These are phyloP conservation scores for Conticribra guillardii DNA, from an alignment of 108 stramenopile species.

Conservation along the genomic window DNA sequence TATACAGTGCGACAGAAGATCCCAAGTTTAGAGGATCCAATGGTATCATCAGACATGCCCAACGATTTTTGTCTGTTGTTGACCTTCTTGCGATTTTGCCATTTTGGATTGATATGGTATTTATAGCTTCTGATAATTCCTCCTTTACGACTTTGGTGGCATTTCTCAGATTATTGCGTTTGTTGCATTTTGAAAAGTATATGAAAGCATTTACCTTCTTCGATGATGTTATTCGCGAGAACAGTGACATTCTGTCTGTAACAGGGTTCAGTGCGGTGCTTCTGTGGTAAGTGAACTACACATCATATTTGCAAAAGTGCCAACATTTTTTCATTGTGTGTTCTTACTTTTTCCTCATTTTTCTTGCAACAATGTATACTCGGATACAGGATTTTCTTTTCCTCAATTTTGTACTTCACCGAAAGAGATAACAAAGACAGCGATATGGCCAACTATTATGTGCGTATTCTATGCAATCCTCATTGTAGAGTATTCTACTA, in stretches of 20 bases:
- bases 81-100: constrained; percentile 82
- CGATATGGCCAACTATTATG: constrained; percentile 71
- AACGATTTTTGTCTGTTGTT: constrained; percentile 72
- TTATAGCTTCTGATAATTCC: constrained; percentile 13
- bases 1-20: constrained; percentile 61
- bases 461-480: too few species aligned
- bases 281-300: constrained; percentile 41
- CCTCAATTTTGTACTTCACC: constrained; percentile 76
- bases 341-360: too few species aligned
- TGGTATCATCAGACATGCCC: constrained; percentile 41
- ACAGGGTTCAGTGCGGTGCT: constrained; percentile 86
- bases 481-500: constrained; percentile 29
- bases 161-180: constrained; percentile 72
- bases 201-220: constrained; percentile 82
- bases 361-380: too few species aligned
- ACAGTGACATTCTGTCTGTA: constrained; percentile 81
- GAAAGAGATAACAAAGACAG: constrained; percentile 84
- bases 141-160: constrained; percentile 13
- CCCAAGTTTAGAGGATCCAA: constrained; percentile 53
- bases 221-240: constrained; percentile 72
- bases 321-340: too few species aligned
- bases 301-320: neutral
- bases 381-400: constrained; percentile 85
- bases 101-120: constrained; percentile 64
- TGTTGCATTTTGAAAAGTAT: constrained; percentile 87